Evolutionary conservation across 2,329 filamentous ascomycete species (phyloP), one percentile per base, ranked within the genome.

Genomic region (Neofusicoccum parvum): DNA sequence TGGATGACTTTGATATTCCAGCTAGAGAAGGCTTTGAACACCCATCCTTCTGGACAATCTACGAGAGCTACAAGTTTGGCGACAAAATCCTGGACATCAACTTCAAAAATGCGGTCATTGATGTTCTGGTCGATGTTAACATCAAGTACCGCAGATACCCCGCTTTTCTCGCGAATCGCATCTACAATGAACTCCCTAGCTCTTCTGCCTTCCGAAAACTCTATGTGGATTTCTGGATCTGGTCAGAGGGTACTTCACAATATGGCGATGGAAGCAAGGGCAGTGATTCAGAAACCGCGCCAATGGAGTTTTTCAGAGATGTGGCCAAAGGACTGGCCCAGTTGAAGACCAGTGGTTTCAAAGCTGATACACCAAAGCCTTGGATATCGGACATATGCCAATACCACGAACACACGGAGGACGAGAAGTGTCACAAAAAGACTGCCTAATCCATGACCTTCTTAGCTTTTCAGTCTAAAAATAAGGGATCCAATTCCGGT

Each of bases 101-200:
- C 3, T 69, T 69, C 65, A 68, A 68, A 27, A 67, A 70, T 43
- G 56, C 49, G 3, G 56, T 69, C 27, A 59, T 68, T 5, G 58
- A 67, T 20, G 59, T 46, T 12, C 58, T 69, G n/a, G 50, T 67
- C 5, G 63, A 53, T 32, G 17, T 27, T 32, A 32, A 32, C 49
- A 58, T 64, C 23, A 58, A 64, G 15, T 17, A 56, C 34, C 17
- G 39, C 10, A 14, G 6, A 14, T 14, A 54, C 37, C 50, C 50
- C n/a, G 14, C 50, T 15, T 17, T 4, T 17, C 15, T 12, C 15
- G 37, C 37, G 9, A 11, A 39, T 4, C 14, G 3, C 37, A 39
- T 39, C 37, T 39, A 39, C 9, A 15, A 7, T 4, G 36, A 37
- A 10, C n/a, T 39, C 1, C 50, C 50, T 5, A 3, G 14, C 10